Evolutionary conservation across 148 eudicot genomes (phyloP).

Genomic region (Linanthus parryae): DNA sequence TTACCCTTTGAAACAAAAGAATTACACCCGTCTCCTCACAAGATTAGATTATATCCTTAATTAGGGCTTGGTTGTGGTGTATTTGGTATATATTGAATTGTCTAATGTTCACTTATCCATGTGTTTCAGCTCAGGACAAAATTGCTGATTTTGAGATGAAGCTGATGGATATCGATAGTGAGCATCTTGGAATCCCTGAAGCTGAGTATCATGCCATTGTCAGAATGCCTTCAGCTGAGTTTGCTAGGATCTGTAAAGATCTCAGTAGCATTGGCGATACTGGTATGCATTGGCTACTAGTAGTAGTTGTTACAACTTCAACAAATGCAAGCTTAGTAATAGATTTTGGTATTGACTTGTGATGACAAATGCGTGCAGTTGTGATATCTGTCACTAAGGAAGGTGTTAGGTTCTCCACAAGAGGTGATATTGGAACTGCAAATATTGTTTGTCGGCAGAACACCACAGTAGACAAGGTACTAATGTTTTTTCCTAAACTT

Average conservation of each 20-base stretch:
- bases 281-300: slow-evolving; percentile 42
- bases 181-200: slow-evolving; percentile 95
- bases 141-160: slow-evolving; percentile 97
- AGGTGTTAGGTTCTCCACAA: slow-evolving; percentile 81
- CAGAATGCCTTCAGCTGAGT: slow-evolving; percentile 87
- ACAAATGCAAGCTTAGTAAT: no score
- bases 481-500: no score
- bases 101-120: slow-evolving; percentile 2
- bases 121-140: slow-evolving; percentile 69
- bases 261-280: slow-evolving; percentile 94
- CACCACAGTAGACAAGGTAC: slow-evolving; percentile 89
- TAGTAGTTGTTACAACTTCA: no score
- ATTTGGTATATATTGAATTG: background rate
- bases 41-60: no score
- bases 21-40: no score
- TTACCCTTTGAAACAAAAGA: no score
- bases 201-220: slow-evolving; percentile 93
- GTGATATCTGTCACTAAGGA: slow-evolving; percentile 93
- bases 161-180: slow-evolving; percentile 91
- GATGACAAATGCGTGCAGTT: slow-evolving; percentile 36
- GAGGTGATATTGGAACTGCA: slow-evolving; percentile 89
- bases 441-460: slow-evolving; percentile 81
- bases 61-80: background rate
- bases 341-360: no score
- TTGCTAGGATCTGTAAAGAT: slow-evolving; percentile 85